These are phyloP conservation scores for Coniella lustricola DNA, from an alignment of 2,329 filamentous ascomycete genomes.

Conservation along the genomic window DNA sequence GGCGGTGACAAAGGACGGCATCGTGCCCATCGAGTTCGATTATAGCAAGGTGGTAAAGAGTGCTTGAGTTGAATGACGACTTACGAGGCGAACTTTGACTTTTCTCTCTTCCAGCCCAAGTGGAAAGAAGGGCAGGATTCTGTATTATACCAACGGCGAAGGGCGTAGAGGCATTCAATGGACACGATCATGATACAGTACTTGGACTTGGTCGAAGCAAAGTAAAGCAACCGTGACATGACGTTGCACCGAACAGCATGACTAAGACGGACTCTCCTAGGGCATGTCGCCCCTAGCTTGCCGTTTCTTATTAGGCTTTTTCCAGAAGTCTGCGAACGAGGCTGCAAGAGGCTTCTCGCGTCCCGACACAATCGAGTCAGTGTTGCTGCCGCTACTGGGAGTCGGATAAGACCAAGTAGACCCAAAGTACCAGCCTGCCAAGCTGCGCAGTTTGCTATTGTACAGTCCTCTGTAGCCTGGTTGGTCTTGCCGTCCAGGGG, in stretches of 20 bases:
- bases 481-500: no score
- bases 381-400: neutral
- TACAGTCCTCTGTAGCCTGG: no score
- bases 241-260: conserved; percentile 11
- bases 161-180: conserved; percentile 13
- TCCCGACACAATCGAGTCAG: neutral
- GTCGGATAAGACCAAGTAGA: no score
- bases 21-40: conserved; percentile 77
- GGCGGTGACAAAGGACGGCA: conserved; percentile 89
- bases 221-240: conserved; percentile 4
- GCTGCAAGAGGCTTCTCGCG: neutral
- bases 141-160: conserved; percentile 22
- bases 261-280: neutral
- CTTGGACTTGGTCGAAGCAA: neutral
- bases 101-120: conserved; percentile 2
- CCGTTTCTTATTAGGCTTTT: neutral
- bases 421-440: no score
- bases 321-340: neutral
- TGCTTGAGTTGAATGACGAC: conserved; percentile 45
- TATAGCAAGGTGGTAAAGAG: conserved; percentile 66
- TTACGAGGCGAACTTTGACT: conserved; percentile 8
- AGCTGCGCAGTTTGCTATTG: no score
- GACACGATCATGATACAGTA: conserved; percentile 9
- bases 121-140: conserved; percentile 8
- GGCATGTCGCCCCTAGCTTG: neutral